Evolutionary conservation across 176 grass and related monocot species (phyloP).

Genomic region (Oryza longistaminata): DNA sequence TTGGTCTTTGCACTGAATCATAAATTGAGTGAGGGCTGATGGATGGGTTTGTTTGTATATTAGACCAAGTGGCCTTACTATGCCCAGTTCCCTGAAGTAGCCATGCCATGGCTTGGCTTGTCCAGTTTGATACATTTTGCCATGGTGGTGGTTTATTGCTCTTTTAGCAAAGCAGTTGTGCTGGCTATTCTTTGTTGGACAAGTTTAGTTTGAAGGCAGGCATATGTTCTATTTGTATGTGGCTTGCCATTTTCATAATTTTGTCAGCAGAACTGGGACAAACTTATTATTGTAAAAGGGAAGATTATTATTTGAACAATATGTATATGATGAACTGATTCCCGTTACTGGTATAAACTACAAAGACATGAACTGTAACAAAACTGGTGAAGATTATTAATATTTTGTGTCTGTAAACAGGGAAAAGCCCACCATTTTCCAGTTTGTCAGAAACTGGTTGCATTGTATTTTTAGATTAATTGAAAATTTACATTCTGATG

Average conservation of each 20-base stretch:
- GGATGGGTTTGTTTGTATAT: background rate
- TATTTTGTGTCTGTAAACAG: conserved; percentile 14
- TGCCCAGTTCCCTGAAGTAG: conserved; percentile 8
- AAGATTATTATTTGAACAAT: background rate
- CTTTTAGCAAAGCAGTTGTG: background rate
- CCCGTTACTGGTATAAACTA: background rate
- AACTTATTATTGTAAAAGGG: too few relatives aligned
- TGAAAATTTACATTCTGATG: background rate
- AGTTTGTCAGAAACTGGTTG: conserved; percentile 7
- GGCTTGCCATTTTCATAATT: conserved; percentile 15
- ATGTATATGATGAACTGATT: background rate
- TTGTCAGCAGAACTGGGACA: background rate
- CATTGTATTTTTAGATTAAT: background rate
- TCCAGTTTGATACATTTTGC: background rate
- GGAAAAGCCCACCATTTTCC: background rate
- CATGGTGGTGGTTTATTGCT: background rate
- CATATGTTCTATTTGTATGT: background rate
- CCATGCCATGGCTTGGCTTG: background rate
- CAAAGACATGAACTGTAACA: background rate
- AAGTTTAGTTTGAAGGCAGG: conserved; percentile 15
- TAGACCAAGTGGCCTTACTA: conserved; percentile 11
- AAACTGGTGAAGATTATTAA: background rate
- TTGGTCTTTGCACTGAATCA: conserved; percentile 1
- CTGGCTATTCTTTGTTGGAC: conserved; percentile 18
- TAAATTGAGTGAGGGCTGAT: background rate